Conservation (phyloP, 805 yeast species). For the Kluyveromyces dobzhanskii region DNA sequence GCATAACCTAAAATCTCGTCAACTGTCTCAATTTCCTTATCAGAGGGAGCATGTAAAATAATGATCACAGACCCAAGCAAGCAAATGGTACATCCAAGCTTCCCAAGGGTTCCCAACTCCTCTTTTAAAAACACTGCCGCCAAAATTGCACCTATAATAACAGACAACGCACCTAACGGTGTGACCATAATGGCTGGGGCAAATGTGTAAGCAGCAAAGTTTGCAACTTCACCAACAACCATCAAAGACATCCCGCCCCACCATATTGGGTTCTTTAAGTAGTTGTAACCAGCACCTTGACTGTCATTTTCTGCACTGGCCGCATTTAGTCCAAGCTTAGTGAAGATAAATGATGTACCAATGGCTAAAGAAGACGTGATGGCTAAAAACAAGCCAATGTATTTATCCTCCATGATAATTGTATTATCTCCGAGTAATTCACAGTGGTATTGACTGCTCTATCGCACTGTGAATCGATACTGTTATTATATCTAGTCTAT, state of each 20-base stretch:
- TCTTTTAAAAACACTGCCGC: slow-evolving; percentile 82
- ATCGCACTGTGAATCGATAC: too few relatives aligned
- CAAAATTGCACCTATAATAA: slow-evolving; percentile 83
- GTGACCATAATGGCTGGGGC: slow-evolving; percentile 92
- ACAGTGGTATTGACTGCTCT: too few relatives aligned
- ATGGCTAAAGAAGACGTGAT: slow-evolving; percentile 82
- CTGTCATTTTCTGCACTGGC: slow-evolving; percentile 53
- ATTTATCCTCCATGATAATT: slow-evolving; percentile 59
- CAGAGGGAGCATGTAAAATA: slow-evolving; percentile 90
- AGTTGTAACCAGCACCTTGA: slow-evolving; percentile 67
- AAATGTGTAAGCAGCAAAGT: slow-evolving; percentile 90
- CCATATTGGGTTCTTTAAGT: slow-evolving; percentile 82
- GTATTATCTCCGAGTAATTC: too few relatives aligned
- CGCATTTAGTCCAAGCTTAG: slow-evolving; percentile 75
- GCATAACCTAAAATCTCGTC: slow-evolving; percentile 83
- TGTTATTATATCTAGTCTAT: too few relatives aligned
- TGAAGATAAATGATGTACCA: slow-evolving; percentile 82
- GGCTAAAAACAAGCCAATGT: slow-evolving; percentile 82
- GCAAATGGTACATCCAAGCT: slow-evolving; percentile 89
- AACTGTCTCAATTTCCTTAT: slow-evolving; percentile 77
- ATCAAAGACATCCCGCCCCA: slow-evolving; percentile 86
- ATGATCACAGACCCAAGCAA: slow-evolving; percentile 81
- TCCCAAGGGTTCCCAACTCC: slow-evolving; percentile 79
- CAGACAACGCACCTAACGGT: slow-evolving; percentile 85
- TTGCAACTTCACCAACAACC: slow-evolving; percentile 89